A percentile compares a stretch with the other conserved stretches of the same genome.
phyloP scores from a whole-genome alignment of 495 filamentous ascomycete species.

The Lichenothelia convexa region DNA sequence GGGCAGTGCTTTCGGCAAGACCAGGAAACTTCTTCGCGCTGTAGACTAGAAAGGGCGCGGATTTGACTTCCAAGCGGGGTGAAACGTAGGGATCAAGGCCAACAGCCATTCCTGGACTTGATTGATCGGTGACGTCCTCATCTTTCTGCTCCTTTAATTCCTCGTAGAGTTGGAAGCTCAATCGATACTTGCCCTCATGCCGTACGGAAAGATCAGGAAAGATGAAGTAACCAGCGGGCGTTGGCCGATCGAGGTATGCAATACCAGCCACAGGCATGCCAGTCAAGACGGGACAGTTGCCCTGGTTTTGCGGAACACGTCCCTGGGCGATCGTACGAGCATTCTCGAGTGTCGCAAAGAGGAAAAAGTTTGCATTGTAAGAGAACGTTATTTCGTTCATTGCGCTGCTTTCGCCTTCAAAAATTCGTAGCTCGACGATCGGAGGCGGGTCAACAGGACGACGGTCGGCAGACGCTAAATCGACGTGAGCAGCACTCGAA shows the following conservation, averaged over 20 bases:
- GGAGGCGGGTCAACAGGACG: slow-evolving; percentile 93
- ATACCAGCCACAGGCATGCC: slow-evolving; percentile 93
- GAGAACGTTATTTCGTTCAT: slow-evolving; percentile 67
- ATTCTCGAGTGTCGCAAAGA: slow-evolving; percentile 80
- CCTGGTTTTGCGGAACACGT: slow-evolving; percentile 43
- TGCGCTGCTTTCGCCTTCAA: slow-evolving; percentile 46
- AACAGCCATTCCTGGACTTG: slow-evolving; percentile 7
- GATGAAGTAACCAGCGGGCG: slow-evolving; percentile 88
- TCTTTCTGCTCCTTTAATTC: slow-evolving; percentile 68
- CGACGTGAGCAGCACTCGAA: background rate
- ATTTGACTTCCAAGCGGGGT: slow-evolving; percentile 82
- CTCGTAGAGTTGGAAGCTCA: slow-evolving; percentile 87
- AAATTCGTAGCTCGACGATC: slow-evolving; percentile 82
- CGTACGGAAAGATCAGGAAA: slow-evolving; percentile 95
- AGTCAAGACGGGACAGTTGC: slow-evolving; percentile 69
- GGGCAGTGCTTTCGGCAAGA: slow-evolving; percentile 68
- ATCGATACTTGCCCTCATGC: slow-evolving; percentile 77
- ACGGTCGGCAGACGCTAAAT: slow-evolving; percentile 74
- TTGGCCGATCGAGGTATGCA: slow-evolving; percentile 85
- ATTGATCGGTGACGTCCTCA: slow-evolving; percentile 32
- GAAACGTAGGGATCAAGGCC: slow-evolving; percentile 22
- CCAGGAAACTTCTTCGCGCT: slow-evolving; percentile 99
- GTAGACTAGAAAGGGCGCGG: slow-evolving; percentile 70
- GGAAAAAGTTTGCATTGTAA: slow-evolving; percentile 95
- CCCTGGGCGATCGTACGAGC: slow-evolving; percentile 73